Conservation (phyloP, 2,329 filamentous ascomycete species). For the Monilinia fructigena region DNA sequence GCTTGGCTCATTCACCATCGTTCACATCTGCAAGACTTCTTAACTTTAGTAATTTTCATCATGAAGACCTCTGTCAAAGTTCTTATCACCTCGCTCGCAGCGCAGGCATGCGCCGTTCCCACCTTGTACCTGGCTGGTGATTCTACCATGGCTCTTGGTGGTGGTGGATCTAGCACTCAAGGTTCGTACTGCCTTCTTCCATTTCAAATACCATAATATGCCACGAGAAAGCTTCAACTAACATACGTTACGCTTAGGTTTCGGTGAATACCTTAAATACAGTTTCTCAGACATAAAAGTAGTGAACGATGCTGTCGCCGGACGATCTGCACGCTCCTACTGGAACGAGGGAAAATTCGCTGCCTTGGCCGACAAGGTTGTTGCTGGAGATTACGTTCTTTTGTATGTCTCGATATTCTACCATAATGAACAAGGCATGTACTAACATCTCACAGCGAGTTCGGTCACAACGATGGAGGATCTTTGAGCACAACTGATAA, state of each 20-base stretch:
- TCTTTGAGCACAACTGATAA: conserved; percentile 53
- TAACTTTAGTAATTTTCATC: neutral
- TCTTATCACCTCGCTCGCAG: conserved; percentile 11
- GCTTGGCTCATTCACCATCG: neutral
- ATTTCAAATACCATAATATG: conserved; percentile 1
- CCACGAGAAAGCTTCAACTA: neutral
- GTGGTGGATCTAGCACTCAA: conserved; percentile 45
- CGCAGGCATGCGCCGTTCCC: conserved; percentile 24
- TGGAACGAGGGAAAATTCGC: conserved; percentile 65
- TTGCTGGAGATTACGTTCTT: conserved; percentile 49
- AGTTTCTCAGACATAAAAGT: conserved; percentile 49
- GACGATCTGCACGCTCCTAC: conserved; percentile 65
- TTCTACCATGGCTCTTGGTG: conserved; percentile 57
- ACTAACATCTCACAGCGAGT: conserved; percentile 31
- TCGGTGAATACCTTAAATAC: conserved; percentile 60
- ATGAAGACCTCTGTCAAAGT: conserved; percentile 8
- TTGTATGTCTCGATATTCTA: conserved; percentile 40
- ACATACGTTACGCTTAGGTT: conserved; percentile 46
- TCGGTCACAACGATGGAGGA: conserved; percentile 71
- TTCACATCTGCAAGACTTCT: conserved; percentile 1
- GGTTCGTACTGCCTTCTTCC: conserved; percentile 37
- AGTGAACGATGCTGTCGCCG: conserved; percentile 64
- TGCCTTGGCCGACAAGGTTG: conserved; percentile 49
- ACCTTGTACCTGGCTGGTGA: conserved; percentile 60
- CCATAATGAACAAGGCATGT: neutral